Percentiles rank a stretch among this genome's conserved stretches.
Evolutionary conservation across 1,284 basidiomycete species (phyloP).

Genomic region (Schizophyllum commune): DNA sequence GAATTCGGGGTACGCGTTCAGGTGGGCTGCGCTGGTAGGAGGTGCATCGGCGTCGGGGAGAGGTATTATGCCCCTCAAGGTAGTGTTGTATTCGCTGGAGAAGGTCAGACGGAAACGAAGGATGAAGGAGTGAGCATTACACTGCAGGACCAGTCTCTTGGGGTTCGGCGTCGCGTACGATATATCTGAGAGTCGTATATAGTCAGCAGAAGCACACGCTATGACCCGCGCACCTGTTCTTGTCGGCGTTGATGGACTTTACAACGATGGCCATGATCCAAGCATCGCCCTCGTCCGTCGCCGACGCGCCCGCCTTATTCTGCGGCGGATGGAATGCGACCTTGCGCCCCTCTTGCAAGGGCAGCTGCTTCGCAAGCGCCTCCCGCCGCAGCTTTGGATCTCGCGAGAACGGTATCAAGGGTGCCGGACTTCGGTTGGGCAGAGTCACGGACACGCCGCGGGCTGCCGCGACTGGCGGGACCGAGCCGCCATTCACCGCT

Average conservation of each 20-base stretch:
- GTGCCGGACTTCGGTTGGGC: slow-evolving; percentile 47
- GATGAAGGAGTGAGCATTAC: slow-evolving; percentile 29
- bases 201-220: slow-evolving; percentile 3
- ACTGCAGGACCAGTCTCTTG: slow-evolving; percentile 69
- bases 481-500: slow-evolving; percentile 32
- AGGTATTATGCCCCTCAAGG: slow-evolving; percentile 62
- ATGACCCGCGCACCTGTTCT: slow-evolving; percentile 41
- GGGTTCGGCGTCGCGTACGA: slow-evolving; percentile 75
- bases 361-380: slow-evolving; percentile 50
- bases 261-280: slow-evolving; percentile 78
- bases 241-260: slow-evolving; percentile 60
- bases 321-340: slow-evolving; percentile 71
- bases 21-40: slow-evolving; percentile 50
- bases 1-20: slow-evolving; percentile 64
- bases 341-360: slow-evolving; percentile 62
- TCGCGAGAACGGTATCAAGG: slow-evolving; percentile 47
- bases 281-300: slow-evolving; percentile 54
- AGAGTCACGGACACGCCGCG: slow-evolving; percentile 43
- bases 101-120: slow-evolving; percentile 3
- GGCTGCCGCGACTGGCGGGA: slow-evolving; percentile 26
- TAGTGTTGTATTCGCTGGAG: slow-evolving; percentile 58
- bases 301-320: slow-evolving; percentile 31
- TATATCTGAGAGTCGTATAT: slow-evolving; percentile 43
- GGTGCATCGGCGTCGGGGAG: slow-evolving; percentile 63
- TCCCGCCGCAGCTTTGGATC: slow-evolving; percentile 61